Base-by-base conservation (phyloP, 1,139 yeast species). In the Geotrichum reessii region DNA sequence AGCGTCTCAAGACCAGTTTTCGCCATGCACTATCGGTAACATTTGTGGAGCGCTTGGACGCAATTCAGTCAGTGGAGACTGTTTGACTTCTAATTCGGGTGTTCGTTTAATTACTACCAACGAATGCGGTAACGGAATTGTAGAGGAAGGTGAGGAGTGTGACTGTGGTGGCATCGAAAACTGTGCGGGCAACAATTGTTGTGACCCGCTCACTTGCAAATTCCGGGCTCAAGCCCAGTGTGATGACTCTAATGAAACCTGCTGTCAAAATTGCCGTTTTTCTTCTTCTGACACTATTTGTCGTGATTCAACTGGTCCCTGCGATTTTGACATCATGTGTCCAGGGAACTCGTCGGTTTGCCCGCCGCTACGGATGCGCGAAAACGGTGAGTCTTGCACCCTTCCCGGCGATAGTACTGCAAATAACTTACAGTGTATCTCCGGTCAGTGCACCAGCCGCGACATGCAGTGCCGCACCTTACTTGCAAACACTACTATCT, bases 71-170 rank as follows among this genome's bases (percentile, higher is more conserved):
- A 71, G 73, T 55, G 62, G 73, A 17, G 65, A 74, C 1, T 75
- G 78, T 56, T 60, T 75, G 51, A 63, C 68, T 7, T 63, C 70
- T 42, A 74, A 74, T 63, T 65, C 71, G 19, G 71, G 72, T 11
- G 68, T 72, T 50, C 61, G 59, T 33, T 68, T 73, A 24, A 66
- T 72, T 37, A 69, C 73, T 1, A 67, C 63, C 47, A 71, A 71
- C 58, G 72, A 69, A 47, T 74, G 77, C 57, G 77, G 77, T 21
- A 74, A 74, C 60, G 77, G 77, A 7, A 73, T 74, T 55, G 76
- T 74, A 4, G 77, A 74, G 58, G 75, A 71, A 19, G 77, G 77
- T 14, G 77, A 74, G 57, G 76, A 74, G 27, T 74, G 77, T 59
- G 77, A 74, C 58, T 74, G 77, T 60, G 77, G 77, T 21, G 76